These are phyloP conservation scores for Cercospora berteroae DNA, from an alignment of 2,329 filamentous ascomycete genomes.

Conservation along the genomic window DNA sequence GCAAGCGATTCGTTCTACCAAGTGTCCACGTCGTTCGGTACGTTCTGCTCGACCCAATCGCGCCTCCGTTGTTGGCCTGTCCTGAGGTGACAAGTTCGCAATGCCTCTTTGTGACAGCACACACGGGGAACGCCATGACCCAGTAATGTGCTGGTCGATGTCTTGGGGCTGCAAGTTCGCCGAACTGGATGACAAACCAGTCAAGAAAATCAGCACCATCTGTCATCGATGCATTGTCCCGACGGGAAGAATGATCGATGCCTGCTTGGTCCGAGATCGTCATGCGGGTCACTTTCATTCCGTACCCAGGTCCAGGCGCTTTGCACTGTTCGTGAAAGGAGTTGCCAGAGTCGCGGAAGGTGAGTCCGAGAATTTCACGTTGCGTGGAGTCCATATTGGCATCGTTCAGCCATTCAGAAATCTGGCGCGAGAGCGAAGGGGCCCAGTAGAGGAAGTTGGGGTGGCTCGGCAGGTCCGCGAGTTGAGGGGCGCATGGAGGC, in stretches of 20 bases:
- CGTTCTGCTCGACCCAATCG: neutral
- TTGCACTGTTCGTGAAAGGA: neutral
- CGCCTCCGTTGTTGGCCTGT: neutral
- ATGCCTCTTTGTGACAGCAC: neutral
- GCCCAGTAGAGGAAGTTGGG: neutral
- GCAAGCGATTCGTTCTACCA: neutral
- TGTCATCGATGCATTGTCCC: neutral
- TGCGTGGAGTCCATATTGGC: neutral
- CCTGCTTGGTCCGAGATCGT: neutral
- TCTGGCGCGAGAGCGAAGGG: neutral
- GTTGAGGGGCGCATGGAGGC: neutral
- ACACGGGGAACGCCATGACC: constrained; percentile 13
- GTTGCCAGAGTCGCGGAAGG: neutral
- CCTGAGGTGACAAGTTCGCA: neutral
- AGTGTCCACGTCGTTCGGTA: constrained; percentile 8
- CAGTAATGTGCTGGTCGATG: constrained; percentile 1
- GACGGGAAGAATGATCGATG: neutral
- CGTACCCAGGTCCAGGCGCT: neutral
- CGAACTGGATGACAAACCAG: constrained; percentile 4
- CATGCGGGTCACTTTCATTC: constrained; percentile 3
- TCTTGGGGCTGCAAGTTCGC: neutral
- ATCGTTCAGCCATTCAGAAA: constrained; percentile 5
- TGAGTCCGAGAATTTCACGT: neutral
- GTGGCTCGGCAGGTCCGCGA: neutral
- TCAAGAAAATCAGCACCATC: neutral